These are phyloP conservation scores for Herpomyces periplanetae DNA, from an alignment of 2,329 filamentous ascomycete species.

Conservation along the genomic window DNA sequence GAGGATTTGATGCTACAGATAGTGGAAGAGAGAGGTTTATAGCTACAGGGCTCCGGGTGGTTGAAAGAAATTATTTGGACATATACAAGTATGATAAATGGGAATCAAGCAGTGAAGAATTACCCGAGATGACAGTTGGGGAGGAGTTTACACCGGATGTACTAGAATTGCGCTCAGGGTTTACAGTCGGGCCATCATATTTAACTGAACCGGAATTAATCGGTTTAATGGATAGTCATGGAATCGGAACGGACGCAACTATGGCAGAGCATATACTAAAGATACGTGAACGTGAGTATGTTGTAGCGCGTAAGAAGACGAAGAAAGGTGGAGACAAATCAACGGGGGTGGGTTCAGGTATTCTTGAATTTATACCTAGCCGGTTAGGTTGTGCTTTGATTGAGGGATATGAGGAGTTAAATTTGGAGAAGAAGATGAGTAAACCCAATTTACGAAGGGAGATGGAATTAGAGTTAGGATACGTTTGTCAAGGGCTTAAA, in stretches of 20 bases:
- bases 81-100: constrained; percentile 90
- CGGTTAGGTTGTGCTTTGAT: constrained; percentile 65
- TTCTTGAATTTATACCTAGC: constrained; percentile 71
- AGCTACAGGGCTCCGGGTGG: constrained; percentile 41
- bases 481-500: constrained; percentile 56
- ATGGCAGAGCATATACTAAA: constrained; percentile 97
- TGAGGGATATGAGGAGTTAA: constrained; percentile 74
- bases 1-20: too few relatives aligned
- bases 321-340: constrained; percentile 11
- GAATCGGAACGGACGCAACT: constrained; percentile 86
- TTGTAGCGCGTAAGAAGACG: constrained; percentile 16
- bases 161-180: constrained; percentile 59
- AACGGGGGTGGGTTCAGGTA: constrained; percentile 9
- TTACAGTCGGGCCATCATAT: constrained; percentile 46
- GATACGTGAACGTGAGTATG: constrained; percentile 65
- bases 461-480: constrained; percentile 90
- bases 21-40: constrained; percentile 54
- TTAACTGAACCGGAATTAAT: constrained; percentile 85
- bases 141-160: constrained; percentile 61
- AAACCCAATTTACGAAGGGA: constrained; percentile 90
- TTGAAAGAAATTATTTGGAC: constrained; percentile 68
- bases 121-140: constrained; percentile 37
- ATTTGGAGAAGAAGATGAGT: constrained; percentile 58
- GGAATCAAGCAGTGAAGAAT: constrained; percentile 44
- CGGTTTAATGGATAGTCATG: constrained; percentile 86